These are phyloP conservation scores for Aspergillus oerlinghausenensis DNA, from an alignment of 2,329 filamentous ascomycete species.

Conservation along the genomic window DNA sequence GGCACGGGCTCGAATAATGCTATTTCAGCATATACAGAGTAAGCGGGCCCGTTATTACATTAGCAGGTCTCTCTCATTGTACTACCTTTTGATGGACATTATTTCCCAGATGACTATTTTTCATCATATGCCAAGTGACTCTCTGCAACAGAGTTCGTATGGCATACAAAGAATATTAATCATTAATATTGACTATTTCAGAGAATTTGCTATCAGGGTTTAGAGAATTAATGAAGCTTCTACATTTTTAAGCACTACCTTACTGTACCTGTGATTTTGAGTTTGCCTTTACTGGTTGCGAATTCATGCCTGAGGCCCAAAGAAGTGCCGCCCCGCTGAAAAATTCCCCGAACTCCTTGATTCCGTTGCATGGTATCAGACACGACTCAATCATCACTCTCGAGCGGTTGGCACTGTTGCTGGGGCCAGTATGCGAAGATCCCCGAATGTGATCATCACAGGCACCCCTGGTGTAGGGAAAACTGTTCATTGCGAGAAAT, in stretches of 20 bases:
- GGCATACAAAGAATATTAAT: neutral
- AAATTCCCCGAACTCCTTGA: conserved; percentile 8
- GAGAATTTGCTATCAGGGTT: neutral
- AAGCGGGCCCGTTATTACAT: neutral
- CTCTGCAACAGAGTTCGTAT: neutral
- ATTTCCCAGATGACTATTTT: neutral
- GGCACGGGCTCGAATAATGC: neutral
- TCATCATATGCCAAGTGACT: neutral
- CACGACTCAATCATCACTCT: neutral
- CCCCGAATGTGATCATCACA: conserved; percentile 88
- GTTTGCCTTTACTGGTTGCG: neutral
- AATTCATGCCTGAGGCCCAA: conserved; percentile 17
- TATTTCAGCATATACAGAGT: neutral
- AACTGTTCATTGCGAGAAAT: conserved; percentile 80
- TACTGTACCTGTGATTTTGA: neutral
- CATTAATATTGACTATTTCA: neutral
- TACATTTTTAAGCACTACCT: neutral
- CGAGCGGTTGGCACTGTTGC: neutral
- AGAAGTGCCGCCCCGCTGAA: conserved; percentile 18
- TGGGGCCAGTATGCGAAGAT: conserved; percentile 30
- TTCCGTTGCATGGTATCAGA: conserved; percentile 2
- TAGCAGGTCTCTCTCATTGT: neutral
- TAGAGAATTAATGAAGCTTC: neutral
- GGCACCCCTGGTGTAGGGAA: conserved; percentile 96
- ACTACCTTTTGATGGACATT: neutral